Conservation (phyloP, 176 grass and related monocot genomes). For the Miscanthus lutarioriparius region DNA sequence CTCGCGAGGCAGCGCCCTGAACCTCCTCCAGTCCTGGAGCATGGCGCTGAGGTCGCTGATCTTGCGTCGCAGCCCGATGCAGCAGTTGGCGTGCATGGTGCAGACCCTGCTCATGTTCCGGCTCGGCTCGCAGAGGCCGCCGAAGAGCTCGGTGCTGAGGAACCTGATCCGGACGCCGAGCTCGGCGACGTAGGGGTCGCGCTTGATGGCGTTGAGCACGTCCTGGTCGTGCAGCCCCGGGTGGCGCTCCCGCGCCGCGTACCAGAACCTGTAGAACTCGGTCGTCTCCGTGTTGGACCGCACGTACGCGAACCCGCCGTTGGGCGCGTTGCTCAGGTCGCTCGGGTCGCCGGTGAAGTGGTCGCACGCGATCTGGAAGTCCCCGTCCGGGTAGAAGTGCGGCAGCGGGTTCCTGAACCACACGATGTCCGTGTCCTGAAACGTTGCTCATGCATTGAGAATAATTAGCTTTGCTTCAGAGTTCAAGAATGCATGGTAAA, state of each 20-base stretch:
- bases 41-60: conserved; percentile 61
- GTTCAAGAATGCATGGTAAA: no score
- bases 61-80: conserved; percentile 59
- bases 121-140: conserved; percentile 65
- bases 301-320: conserved; percentile 61
- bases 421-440: conserved; percentile 65
- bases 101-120: conserved; percentile 49
- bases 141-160: conserved; percentile 69
- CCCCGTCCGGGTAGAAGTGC: conserved; percentile 33
- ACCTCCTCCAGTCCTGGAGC: conserved; percentile 69
- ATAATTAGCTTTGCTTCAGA: no score
- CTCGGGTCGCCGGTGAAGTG: conserved; percentile 48
- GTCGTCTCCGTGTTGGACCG: conserved; percentile 44
- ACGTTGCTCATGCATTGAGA: no score
- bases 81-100: conserved; percentile 90
- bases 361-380: conserved; percentile 73
- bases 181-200: conserved; percentile 33
- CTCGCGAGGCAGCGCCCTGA: conserved; percentile 40
- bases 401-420: conserved; percentile 71
- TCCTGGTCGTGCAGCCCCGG: conserved; percentile 56
- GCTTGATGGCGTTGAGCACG: conserved; percentile 65
- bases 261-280: conserved; percentile 54
- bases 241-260: conserved; percentile 31
- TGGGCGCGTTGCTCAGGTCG: conserved; percentile 49
- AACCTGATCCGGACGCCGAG: conserved; percentile 55